These are phyloP conservation scores for Schizonepeta tenuifolia DNA, from an alignment of 257 asterid species.

Conservation along the genomic window DNA sequence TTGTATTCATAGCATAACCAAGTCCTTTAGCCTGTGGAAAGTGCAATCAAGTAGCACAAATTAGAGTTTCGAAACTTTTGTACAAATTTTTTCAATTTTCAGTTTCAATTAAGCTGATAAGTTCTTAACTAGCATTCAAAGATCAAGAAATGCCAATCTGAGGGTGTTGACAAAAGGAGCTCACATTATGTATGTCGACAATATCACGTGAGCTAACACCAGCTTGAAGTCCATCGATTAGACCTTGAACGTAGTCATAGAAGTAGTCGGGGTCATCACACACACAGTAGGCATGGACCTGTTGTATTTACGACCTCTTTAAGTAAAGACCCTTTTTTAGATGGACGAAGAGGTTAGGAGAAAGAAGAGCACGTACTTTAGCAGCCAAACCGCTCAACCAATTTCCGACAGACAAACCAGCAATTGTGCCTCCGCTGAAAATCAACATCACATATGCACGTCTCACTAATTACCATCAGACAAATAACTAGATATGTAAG, in stretches of 20 bases:
- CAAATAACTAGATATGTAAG: background rate
- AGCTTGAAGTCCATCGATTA: slow-evolving; percentile 84
- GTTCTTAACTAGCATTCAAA: too few species aligned
- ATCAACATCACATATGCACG: slow-evolving; percentile 25
- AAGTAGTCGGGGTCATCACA: slow-evolving; percentile 95
- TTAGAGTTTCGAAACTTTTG: too few species aligned
- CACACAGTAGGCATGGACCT: slow-evolving; percentile 87
- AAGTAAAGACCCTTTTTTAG: slow-evolving; percentile 4
- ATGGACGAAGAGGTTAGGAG: background rate
- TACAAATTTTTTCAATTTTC: too few species aligned
- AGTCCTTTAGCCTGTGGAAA: slow-evolving; percentile 89
- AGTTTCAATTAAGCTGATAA: too few species aligned
- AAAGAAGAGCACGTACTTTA: slow-evolving; percentile 51
- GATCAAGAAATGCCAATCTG: background rate
- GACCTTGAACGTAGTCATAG: slow-evolving; percentile 72
- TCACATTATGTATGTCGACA: slow-evolving; percentile 72
- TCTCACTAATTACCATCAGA: slow-evolving; percentile 6
- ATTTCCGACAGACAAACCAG: slow-evolving; percentile 85
- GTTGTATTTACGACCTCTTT: slow-evolving; percentile 35
- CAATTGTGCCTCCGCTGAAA: slow-evolving; percentile 95
- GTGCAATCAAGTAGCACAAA: slow-evolving; percentile 7
- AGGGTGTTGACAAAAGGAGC: slow-evolving; percentile 30
- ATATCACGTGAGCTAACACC: slow-evolving; percentile 76
- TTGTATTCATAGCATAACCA: slow-evolving; percentile 90
- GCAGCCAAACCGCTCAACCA: slow-evolving; percentile 74